phyloP scores from a whole-genome alignment of 345 rosid genomes.

The Corymbia maculata region DNA sequence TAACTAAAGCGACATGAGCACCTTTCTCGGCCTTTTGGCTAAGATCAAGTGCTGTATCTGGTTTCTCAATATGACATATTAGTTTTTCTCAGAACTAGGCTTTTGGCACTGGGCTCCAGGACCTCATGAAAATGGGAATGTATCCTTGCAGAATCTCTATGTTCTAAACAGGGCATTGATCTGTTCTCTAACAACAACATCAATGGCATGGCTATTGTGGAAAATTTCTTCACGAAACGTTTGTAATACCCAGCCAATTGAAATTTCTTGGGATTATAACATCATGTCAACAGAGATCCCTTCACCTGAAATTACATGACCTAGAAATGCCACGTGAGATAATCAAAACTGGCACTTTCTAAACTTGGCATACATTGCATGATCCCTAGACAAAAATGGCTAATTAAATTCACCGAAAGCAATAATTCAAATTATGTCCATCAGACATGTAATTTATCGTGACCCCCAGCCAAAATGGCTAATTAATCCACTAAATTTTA shows the following conservation, averaged over 20 bases:
- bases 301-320: too few species aligned
- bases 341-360: too few species aligned
- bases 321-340: too few species aligned
- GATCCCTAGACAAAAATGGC: background rate
- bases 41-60: conserved; percentile 48
- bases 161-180: background rate
- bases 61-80: background rate
- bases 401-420: background rate
- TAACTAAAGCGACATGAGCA: background rate
- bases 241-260: too few species aligned
- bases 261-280: too few species aligned
- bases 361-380: background rate
- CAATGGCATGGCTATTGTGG: too few species aligned
- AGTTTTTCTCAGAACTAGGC: too few species aligned
- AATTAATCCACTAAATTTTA: background rate
- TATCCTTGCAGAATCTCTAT: background rate
- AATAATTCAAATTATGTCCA: background rate
- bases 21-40: conserved; percentile 50
- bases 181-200: too few species aligned
- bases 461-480: background rate
- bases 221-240: too few species aligned
- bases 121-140: background rate
- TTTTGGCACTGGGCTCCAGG: too few species aligned
- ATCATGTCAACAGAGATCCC: too few species aligned
- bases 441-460: background rate